phyloP scores from a whole-genome alignment of 352 stramenopile genomes.

The Phytophthora sp. region DNA sequence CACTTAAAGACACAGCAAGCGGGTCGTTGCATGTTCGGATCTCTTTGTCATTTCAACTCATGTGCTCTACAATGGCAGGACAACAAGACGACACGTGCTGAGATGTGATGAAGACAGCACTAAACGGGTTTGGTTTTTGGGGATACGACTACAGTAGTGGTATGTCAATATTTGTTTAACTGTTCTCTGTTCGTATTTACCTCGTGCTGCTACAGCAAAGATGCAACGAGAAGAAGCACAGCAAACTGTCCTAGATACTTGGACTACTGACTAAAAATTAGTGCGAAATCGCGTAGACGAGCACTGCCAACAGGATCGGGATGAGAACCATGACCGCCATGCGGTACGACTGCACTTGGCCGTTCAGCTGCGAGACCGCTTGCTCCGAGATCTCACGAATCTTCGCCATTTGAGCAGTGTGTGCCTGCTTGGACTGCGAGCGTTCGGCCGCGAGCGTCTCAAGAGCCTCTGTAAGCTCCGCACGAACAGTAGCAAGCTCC shows the following conservation, averaged over 20 bases:
- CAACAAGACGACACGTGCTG: no score
- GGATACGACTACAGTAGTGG: no score
- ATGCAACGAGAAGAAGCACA: no score
- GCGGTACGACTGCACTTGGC: slow-evolving; percentile 66
- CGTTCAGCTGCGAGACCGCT: slow-evolving; percentile 23
- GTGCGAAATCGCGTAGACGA: slow-evolving; percentile 60
- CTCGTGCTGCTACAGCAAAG: no score
- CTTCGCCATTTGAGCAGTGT: slow-evolving; percentile 48
- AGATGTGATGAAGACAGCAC: no score
- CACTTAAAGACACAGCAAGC: slow-evolving; percentile 60
- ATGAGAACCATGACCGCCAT: slow-evolving; percentile 60
- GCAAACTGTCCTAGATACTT: no score
- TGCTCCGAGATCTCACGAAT: slow-evolving; percentile 46
- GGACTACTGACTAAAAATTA: slow-evolving; percentile 32
- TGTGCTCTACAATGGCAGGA: slow-evolving; percentile 62
- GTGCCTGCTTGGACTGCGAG: slow-evolving; percentile 36
- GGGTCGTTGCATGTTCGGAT: slow-evolving; percentile 65
- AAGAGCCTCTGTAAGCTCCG: slow-evolving; percentile 35
- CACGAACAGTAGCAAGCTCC: slow-evolving; percentile 58
- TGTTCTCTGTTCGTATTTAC: no score
- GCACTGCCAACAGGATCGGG: slow-evolving; percentile 52
- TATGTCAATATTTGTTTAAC: no score
- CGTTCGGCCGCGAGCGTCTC: slow-evolving; percentile 32
- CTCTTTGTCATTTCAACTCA: slow-evolving; percentile 81
- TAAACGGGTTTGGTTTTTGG: no score